phyloP scores from a whole-genome alignment of 495 filamentous ascomycete species.

The Annulohypoxylon maeteangense region DNA sequence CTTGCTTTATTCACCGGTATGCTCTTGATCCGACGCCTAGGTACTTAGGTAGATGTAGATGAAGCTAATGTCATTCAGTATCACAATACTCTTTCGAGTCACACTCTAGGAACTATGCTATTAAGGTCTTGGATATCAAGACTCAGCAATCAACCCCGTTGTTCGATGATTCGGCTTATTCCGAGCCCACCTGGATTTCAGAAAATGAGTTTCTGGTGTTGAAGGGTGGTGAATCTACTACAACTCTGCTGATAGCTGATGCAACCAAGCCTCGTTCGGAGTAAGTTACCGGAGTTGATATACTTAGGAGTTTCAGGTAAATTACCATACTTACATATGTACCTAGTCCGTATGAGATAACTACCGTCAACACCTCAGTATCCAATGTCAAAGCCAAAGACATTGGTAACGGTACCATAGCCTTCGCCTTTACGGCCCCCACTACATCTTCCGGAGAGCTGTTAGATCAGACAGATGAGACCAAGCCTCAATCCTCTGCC shows the following conservation, averaged over 20 bases:
- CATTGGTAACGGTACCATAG: conserved; percentile 70
- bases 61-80: conserved; percentile 32
- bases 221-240: conserved; percentile 66
- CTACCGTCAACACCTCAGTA: conserved; percentile 71
- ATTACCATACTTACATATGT: conserved; percentile 15
- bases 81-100: conserved; percentile 86
- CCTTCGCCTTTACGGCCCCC: conserved; percentile 73
- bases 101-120: conserved; percentile 78
- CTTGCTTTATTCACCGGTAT: conserved; percentile 73
- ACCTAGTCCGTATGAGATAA: conserved; percentile 67
- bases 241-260: conserved; percentile 69
- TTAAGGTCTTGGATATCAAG: conserved; percentile 77
- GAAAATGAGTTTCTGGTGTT: conserved; percentile 74
- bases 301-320: neutral
- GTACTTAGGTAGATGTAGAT: neutral
- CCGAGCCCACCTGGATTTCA: conserved; percentile 81
- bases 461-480: conserved; percentile 67
- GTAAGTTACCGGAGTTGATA: conserved; percentile 44
- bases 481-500: conserved; percentile 66
- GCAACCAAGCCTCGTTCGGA: conserved; percentile 62
- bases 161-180: conserved; percentile 69
- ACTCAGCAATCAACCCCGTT: conserved; percentile 74
- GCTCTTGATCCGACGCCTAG: neutral
- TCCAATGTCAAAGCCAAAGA: conserved; percentile 78
- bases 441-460: conserved; percentile 70